Conservation (phyloP, 2,329 filamentous ascomycete genomes). For the Botrytis squamosa region DNA sequence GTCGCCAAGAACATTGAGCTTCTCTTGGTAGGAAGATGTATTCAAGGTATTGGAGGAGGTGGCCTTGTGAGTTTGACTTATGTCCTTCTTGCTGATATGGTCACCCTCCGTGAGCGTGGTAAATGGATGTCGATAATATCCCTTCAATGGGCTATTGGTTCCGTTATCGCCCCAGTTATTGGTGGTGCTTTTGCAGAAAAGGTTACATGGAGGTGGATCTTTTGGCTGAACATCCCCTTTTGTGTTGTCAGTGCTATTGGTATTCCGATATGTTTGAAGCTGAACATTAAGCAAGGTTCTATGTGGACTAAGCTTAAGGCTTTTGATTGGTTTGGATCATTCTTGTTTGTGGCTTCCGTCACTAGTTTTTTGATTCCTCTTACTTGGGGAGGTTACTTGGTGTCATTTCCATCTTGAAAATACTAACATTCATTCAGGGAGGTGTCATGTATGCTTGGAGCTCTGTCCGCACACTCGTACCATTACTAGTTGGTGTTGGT, state of each 20-base stretch:
- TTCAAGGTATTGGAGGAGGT: conserved; percentile 52
- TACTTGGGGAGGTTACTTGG: conserved; percentile 48
- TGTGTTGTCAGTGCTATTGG: conserved; percentile 29
- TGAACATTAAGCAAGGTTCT: conserved; percentile 29
- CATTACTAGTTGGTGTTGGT: conserved; percentile 53
- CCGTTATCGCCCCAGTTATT: conserved; percentile 40
- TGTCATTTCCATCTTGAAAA: neutral
- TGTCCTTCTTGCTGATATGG: conserved; percentile 47
- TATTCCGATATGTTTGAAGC: conserved; percentile 31
- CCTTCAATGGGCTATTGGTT: conserved; percentile 35
- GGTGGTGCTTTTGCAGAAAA: conserved; percentile 45
- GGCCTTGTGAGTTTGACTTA: conserved; percentile 48
- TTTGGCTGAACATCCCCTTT: conserved; percentile 34
- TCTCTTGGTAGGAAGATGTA: conserved; percentile 40
- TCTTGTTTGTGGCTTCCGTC: conserved; percentile 58
- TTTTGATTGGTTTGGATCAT: conserved; percentile 61
- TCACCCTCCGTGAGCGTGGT: conserved; percentile 44
- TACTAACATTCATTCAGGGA: conserved; percentile 35
- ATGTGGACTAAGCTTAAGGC: conserved; percentile 27
- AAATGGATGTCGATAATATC: conserved; percentile 39
- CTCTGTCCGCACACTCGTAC: conserved; percentile 59
- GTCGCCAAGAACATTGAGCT: conserved; percentile 33
- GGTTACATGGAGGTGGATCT: conserved; percentile 36
- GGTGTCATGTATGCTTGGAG: conserved; percentile 64
- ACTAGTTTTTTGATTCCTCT: conserved; percentile 60